Conservation (phyloP, 1,284 basidiomycete species). For the Kwoniella shivajii region DNA sequence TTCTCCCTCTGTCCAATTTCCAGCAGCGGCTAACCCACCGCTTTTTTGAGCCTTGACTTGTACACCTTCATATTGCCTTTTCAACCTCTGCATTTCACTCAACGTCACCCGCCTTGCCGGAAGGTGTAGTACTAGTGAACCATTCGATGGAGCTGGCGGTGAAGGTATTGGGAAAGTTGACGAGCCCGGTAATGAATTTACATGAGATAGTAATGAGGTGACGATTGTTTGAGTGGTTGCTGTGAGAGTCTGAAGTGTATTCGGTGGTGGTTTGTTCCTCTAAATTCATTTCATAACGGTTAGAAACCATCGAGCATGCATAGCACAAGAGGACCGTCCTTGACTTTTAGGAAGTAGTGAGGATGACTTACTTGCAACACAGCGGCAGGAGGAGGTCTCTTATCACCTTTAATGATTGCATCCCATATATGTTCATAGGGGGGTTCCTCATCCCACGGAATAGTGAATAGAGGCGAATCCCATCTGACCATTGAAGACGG, state of each 20-base stretch:
- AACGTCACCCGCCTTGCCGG: slow-evolving; percentile 66
- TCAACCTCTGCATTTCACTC: slow-evolving; percentile 79
- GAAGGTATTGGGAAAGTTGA: slow-evolving; percentile 61
- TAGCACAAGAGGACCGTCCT: no score
- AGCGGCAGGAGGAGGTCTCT: slow-evolving; percentile 85
- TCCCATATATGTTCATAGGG: slow-evolving; percentile 78
- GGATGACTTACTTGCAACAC: slow-evolving; percentile 67
- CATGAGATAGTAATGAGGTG: slow-evolving; percentile 63
- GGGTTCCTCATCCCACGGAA: slow-evolving; percentile 69
- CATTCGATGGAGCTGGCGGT: slow-evolving; percentile 56
- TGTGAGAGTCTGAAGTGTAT: slow-evolving; percentile 77
- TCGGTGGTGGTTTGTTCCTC: slow-evolving; percentile 74
- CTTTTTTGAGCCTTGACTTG: slow-evolving; percentile 85
- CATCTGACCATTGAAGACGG: slow-evolving; percentile 95
- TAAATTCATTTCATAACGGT: no score
- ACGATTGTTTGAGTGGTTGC: slow-evolving; percentile 69
- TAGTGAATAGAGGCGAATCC: slow-evolving; percentile 91
- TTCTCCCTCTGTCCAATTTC: slow-evolving; percentile 74
- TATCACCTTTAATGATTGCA: slow-evolving; percentile 71
- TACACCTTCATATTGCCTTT: slow-evolving; percentile 81
- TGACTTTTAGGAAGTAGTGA: no score
- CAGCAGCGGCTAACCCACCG: slow-evolving; percentile 75
- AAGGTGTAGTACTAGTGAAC: slow-evolving; percentile 9
- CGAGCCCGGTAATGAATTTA: slow-evolving; percentile 59
- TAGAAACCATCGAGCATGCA: no score